Percentiles rank a stretch among this genome's conserved stretches.
phyloP scores from a whole-genome alignment of 106 monocot genomes.

The Dendrobium catenatum region DNA sequence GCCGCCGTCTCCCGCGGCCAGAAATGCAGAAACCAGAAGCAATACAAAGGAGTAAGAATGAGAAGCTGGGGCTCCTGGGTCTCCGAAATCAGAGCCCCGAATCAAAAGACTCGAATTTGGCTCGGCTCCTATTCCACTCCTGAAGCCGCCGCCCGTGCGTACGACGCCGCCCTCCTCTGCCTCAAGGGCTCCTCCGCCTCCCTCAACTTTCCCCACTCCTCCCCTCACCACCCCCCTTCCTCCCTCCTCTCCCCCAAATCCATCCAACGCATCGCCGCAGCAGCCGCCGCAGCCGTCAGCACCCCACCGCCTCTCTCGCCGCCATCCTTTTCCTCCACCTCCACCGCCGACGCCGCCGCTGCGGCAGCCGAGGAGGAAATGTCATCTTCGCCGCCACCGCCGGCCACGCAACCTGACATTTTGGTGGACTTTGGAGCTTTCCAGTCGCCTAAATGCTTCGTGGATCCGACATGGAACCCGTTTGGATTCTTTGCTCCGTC shows the following conservation, averaged over 20 bases:
- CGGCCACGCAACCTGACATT: not conserved
- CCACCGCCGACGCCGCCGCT: not conserved
- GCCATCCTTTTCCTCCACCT: not conserved
- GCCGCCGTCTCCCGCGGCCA: not conserved
- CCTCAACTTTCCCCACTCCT: slow-evolving; percentile 16
- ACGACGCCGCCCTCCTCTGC: slow-evolving; percentile 25
- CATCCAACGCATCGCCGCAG: slow-evolving; percentile 23
- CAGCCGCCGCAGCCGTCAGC: slow-evolving; percentile 10
- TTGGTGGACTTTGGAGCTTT: slow-evolving; percentile 6
- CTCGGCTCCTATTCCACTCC: slow-evolving; percentile 27
- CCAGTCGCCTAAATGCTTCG: slow-evolving; percentile 20
- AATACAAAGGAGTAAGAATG: slow-evolving; percentile 29
- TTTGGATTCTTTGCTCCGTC: not conserved
- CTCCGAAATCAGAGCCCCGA: slow-evolving; percentile 23
- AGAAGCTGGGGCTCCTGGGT: slow-evolving; percentile 29
- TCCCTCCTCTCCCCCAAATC: slow-evolving; percentile 17
- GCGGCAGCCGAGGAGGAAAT: not conserved
- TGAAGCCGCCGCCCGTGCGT: slow-evolving; percentile 19
- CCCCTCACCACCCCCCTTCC: not conserved
- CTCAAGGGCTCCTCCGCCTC: slow-evolving; percentile 26
- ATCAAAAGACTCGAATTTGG: slow-evolving; percentile 24
- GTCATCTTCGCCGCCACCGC: not conserved
- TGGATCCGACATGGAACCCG: slow-evolving; percentile 10
- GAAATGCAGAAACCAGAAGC: slow-evolving; percentile 5
- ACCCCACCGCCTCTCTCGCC: not conserved